Evolutionary conservation across 768 basidiomycete species (phyloP).

Genomic region (Russula lepida): DNA sequence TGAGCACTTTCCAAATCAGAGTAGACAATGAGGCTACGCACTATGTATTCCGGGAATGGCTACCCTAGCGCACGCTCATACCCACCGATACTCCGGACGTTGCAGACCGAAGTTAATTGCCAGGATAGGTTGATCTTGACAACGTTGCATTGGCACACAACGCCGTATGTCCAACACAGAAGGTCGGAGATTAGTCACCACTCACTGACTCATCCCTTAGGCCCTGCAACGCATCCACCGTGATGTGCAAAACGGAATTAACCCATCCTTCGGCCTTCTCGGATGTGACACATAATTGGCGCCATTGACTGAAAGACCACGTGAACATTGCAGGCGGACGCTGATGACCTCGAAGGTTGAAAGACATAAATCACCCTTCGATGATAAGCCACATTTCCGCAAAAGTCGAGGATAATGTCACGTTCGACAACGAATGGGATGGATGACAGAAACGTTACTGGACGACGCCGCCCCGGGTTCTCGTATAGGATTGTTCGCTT

Average conservation of each 20-base stretch:
- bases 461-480: neutral
- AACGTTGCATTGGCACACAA: neutral
- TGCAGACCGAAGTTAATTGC: neutral
- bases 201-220: neutral
- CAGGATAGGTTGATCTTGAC: neutral
- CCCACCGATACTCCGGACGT: neutral
- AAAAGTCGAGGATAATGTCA: neutral
- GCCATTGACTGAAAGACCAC: neutral
- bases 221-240: neutral
- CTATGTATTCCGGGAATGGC: neutral
- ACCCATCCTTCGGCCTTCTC: neutral
- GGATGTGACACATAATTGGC: neutral
- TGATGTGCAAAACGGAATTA: neutral
- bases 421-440: neutral
- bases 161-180: neutral
- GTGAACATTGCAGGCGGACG: neutral
- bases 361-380: neutral
- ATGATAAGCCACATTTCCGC: neutral
- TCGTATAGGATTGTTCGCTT: neutral
- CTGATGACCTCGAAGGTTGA: neutral
- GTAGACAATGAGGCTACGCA: conserved; percentile 1
- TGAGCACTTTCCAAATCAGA: conserved; percentile 10
- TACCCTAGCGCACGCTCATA: neutral
- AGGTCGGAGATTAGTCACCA: neutral
- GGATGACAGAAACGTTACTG: neutral